Evolutionary conservation across 139 green algal species (phyloP).

Genomic region (Monoraphidium neglectum): DNA sequence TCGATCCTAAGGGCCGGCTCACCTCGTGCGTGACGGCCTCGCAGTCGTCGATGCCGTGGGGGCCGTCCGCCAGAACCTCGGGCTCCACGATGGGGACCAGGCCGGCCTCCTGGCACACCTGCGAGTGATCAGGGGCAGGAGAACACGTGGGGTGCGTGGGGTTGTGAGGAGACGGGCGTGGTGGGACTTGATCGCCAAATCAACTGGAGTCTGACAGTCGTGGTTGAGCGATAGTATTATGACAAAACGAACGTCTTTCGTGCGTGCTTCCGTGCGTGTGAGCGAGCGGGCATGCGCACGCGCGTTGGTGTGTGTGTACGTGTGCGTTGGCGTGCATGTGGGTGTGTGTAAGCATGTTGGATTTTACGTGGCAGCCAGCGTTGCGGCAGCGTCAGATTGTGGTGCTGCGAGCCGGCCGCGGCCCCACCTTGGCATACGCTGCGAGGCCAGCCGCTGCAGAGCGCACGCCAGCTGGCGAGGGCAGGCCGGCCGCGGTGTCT

Average conservation of each 20-base stretch:
- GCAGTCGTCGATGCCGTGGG: constrained; percentile 75
- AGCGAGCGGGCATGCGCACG: too few species aligned
- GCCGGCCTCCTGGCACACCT: constrained; percentile 52
- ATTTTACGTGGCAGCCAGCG: constrained; percentile 13
- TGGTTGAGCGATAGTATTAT: too few species aligned
- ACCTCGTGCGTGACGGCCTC: constrained; percentile 54
- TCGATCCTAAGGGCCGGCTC: neutral
- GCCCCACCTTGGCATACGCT: constrained; percentile 82
- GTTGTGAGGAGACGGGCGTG: too few species aligned
- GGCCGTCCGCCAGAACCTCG: constrained; percentile 82
- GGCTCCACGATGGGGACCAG: constrained; percentile 97
- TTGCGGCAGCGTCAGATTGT: too few species aligned
- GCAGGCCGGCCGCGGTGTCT: constrained; percentile 29
- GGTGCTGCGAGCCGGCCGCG: constrained; percentile 40
- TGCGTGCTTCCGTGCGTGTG: too few species aligned
- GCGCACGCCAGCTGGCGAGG: constrained; percentile 66
- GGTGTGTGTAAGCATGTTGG: too few species aligned
- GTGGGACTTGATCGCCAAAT: too few species aligned
- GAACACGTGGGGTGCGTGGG: neutral
- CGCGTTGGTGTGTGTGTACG: too few species aligned
- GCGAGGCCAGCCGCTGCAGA: constrained; percentile 82
- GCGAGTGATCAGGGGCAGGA: neutral
- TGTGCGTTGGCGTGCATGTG: too few species aligned
- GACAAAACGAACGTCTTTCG: too few species aligned
- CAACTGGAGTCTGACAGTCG: too few species aligned